Base-by-base conservation (phyloP, 148 eudicot species). In the Silene uniflora region DNA sequence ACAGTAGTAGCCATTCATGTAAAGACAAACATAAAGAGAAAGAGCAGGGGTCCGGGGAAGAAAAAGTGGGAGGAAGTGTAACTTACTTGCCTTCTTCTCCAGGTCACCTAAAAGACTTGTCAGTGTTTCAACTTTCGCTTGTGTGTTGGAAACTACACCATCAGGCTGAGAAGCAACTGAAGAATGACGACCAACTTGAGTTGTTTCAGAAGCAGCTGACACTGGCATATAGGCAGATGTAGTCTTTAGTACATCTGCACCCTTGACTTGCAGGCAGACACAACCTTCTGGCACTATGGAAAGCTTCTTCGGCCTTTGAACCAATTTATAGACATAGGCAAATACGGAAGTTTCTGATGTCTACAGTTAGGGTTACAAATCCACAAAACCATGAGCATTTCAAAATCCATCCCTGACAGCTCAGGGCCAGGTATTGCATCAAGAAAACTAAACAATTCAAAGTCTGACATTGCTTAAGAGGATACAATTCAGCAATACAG, bases 401-500 rank as follows among this genome's bases (percentile, higher is more conserved):
- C 44, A 59, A 76, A 7, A 7, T 35, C 10, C 10, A 69, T 17
- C 19, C 13, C 10, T 18, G 25, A 7, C 7, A 46, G 3, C 47
- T n/a, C 35, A 23, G 22, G 9, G 14, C 25, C 19, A 12, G n/a
- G 7, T 6, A 16, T 17, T 18, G n/a, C 17, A 14, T n/a, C 21
- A 27, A 55, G 16, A 4, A 14, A 27, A 17, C 27, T 3, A 73
- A 39, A 39, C 13, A 14, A 63, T 66, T 13, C 49, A 14, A 46
- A 8, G 11, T 8, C 21, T 72, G 55, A 59, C 16, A 32, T 64
- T 59, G 60, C 24, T 18, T 60, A n/a, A 64, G 84, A 91, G 94
- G 96, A 95, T 92, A 92, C 99, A 95, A 77, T 73, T 90, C 97
- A 78, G 96, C 97, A 62, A 90, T 77, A 80, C 76, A 82, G 56